phyloP scores from a whole-genome alignment of 768 basidiomycete species.

The Suillus subluteus region DNA sequence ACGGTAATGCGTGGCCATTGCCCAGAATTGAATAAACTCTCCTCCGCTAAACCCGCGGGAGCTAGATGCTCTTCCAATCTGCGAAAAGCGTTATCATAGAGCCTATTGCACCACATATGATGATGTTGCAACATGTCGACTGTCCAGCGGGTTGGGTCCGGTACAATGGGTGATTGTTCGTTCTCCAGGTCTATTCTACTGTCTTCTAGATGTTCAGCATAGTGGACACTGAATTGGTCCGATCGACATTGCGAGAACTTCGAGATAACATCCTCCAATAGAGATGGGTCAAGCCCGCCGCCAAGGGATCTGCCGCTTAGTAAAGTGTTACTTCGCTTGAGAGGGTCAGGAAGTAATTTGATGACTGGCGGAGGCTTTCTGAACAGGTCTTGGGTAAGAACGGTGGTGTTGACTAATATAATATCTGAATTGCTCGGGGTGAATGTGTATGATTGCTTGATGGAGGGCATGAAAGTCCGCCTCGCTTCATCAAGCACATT shows the following conservation, averaged over 20 bases:
- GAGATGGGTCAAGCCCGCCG: not conserved
- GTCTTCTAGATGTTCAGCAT: conserved; percentile 17
- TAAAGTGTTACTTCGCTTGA: not conserved
- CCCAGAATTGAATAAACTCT: conserved; percentile 19
- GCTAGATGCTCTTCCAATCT: conserved; percentile 15
- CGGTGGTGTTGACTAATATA: conserved; percentile 1
- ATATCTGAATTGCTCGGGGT: not conserved
- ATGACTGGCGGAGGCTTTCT: conserved; percentile 1
- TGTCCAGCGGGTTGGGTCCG: not conserved
- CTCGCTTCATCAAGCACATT: conserved; percentile 10
- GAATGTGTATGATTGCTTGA: conserved; percentile 8
- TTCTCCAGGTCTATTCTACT: conserved; percentile 20
- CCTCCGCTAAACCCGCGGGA: conserved; percentile 18
- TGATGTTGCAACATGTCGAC: conserved; percentile 4
- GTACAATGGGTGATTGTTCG: not conserved
- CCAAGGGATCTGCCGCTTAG: not conserved
- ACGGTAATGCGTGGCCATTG: conserved; percentile 41
- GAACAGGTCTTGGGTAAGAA: conserved; percentile 5
- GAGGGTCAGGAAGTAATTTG: not conserved
- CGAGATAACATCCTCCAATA: conserved; percentile 3
- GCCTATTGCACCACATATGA: conserved; percentile 6
- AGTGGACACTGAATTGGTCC: conserved; percentile 14
- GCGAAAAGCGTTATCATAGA: conserved; percentile 1
- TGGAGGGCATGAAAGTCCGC: not conserved
- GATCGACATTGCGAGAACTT: not conserved